A percentile compares a stretch with the other conserved stretches of the same genome.
These are phyloP conservation scores for Sodiomyces alkalinus DNA, from an alignment of 2,329 filamentous ascomycete genomes.

Conservation along the genomic window DNA sequence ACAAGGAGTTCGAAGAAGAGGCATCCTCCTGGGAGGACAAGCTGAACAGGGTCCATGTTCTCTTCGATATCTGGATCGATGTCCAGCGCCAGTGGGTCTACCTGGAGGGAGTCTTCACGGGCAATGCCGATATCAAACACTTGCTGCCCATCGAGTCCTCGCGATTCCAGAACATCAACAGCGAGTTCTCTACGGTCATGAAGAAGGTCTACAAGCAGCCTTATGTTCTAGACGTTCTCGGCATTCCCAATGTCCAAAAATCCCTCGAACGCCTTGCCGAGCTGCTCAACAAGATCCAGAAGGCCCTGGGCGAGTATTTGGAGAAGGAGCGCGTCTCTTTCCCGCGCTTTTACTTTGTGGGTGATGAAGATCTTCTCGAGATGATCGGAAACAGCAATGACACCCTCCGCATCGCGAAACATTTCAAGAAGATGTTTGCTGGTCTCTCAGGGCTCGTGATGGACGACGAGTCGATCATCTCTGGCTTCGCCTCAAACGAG, in stretches of 20 bases:
- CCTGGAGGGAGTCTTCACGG: conserved; percentile 94
- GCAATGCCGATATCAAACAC: conserved; percentile 98
- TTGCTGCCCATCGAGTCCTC: conserved; percentile 91
- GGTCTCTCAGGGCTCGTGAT: conserved; percentile 81
- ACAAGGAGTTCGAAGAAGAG: conserved; percentile 98
- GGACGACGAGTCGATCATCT: conserved; percentile 80
- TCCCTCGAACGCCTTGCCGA: conserved; percentile 93
- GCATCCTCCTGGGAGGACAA: conserved; percentile 96
- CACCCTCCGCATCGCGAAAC: conserved; percentile 87
- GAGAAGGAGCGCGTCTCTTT: conserved; percentile 97
- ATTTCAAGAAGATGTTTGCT: conserved; percentile 99
- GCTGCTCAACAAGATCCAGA: conserved; percentile 96
- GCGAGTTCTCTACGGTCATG: conserved; percentile 97
- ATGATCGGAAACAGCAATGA: conserved; percentile 99
- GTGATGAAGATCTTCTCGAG: conserved; percentile 93
- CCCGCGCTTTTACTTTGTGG: conserved; percentile 97
- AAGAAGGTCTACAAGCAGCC: conserved; percentile 98
- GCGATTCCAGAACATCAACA: conserved; percentile 98
- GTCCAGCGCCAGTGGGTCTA: conserved; percentile 99
- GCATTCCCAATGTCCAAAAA: conserved; percentile 90
- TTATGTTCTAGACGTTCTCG: conserved; percentile 87
- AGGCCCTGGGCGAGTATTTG: conserved; percentile 93
- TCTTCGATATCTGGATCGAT: conserved; percentile 99
- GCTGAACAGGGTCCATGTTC: conserved; percentile 87
- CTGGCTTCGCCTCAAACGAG: conserved; percentile 89